Base-by-base conservation (phyloP, 148 eudicot species). In the Cornus suecica region DNA sequence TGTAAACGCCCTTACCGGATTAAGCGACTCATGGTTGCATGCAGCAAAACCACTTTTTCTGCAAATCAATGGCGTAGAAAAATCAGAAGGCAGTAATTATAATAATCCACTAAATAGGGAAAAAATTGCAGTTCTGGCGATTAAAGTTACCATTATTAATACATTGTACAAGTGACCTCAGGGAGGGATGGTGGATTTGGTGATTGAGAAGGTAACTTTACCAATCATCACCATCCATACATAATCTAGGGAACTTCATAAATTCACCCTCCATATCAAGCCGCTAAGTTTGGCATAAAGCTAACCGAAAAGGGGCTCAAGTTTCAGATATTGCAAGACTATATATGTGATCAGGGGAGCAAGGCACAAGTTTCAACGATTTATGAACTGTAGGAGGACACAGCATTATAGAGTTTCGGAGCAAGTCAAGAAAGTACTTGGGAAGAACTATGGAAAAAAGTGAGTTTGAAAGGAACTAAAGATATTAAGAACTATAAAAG, bases 31-130 rank as follows among this genome's bases (percentile, higher is more conserved):
- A 79, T 31, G 79, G 76, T 42, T 70, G 74, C 76, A 84, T 75
- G 76, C 87, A 86, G 83, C 86, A 83, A 77, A 84, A 79, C 87
- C 89, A 86, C 54, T 84, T 86, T 42, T 77, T 86, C 89, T 86
- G 87, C 80, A 81, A 48, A 28, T 5, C 14, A 69, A 69, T 27
- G 31, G 42, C 4, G 18, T 61, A 8, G 51, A 24, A 63, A 37
- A 31, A 67, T 72, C 42, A 67, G 22, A 56, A 62, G 30, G 6
- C 41, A 69, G 64, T 25, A 65, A 20, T 27, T 18, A 48, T 30
- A 65, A 28, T n/a, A 24, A 34, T 22, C 10, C 27, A 63, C 1
- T n/a, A 63, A 0, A 29, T 4, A 37, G 13, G 61, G 60, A 27
- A 41, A 28, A 41, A 51, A n/a, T n/a, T 11, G 28, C 9, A 41